Conservation (phyloP, 441 rosid genomes). For the Syzygium malaccense region DNA sequence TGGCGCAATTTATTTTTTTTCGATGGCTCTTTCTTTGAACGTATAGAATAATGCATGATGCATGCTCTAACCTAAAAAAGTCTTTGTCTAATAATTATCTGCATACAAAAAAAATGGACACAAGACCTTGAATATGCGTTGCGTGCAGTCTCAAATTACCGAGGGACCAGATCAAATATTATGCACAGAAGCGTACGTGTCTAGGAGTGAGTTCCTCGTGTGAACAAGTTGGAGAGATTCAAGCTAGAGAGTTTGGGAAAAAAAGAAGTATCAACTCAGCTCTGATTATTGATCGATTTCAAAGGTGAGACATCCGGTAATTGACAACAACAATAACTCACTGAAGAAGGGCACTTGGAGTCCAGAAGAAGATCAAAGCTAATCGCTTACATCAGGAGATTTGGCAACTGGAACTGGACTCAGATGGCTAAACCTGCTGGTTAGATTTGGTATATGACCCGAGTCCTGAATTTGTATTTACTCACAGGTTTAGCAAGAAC, state of each 20-base stretch:
- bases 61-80: background rate
- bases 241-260: background rate
- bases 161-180: background rate
- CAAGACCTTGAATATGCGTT: background rate
- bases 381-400: background rate
- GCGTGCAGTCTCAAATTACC: background rate
- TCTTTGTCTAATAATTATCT: background rate
- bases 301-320: background rate
- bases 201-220: background rate
- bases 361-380: conserved; percentile 1
- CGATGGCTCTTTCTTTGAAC: background rate
- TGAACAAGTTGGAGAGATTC: background rate
- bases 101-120: background rate
- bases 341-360: background rate
- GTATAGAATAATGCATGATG: background rate
- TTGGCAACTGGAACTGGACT: conserved; percentile 4
- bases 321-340: background rate
- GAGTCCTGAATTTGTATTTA: background rate
- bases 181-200: too few relatives aligned
- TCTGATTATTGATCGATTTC: background rate
- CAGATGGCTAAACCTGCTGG: background rate
- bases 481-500: background rate
- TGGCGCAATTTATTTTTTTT: background rate
- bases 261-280: background rate
- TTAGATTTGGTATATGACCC: background rate